Evolutionary conservation across 441 rosid genomes (phyloP).

Genomic region (Geranium incanum): DNA sequence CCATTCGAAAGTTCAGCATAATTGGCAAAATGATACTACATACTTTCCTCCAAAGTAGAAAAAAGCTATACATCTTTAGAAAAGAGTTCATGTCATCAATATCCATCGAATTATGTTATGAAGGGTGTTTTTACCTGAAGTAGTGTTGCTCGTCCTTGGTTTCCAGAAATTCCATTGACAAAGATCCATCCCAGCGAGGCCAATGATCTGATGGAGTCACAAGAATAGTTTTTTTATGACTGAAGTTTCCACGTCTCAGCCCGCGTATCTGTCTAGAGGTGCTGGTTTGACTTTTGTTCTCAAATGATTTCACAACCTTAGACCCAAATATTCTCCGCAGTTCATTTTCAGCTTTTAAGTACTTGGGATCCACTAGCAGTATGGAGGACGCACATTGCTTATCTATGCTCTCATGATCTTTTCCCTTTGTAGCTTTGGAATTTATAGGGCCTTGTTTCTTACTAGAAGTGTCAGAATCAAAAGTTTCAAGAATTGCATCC

Average conservation of each 20-base stretch:
- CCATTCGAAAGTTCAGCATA: neutral
- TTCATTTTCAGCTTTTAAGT: slow-evolving; percentile 71
- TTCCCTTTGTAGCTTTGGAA: slow-evolving; percentile 26
- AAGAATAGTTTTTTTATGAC: slow-evolving; percentile 57
- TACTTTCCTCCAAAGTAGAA: neutral
- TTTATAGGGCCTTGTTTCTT: slow-evolving; percentile 23
- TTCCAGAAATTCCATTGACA: slow-evolving; percentile 81
- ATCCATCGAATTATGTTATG: neutral
- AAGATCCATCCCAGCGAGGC: slow-evolving; percentile 85
- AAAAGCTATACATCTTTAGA: neutral
- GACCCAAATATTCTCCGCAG: slow-evolving; percentile 75
- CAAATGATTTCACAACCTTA: slow-evolving; percentile 74
- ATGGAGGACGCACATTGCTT: slow-evolving; percentile 29
- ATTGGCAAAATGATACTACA: neutral
- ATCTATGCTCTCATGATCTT: slow-evolving; percentile 17
- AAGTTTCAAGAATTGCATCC: slow-evolving; percentile 42
- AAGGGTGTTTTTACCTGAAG: slow-evolving; percentile 45
- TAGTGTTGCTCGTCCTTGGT: slow-evolving; percentile 53
- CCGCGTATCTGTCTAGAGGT: slow-evolving; percentile 62
- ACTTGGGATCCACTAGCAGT: slow-evolving; percentile 62
- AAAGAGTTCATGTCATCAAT: neutral
- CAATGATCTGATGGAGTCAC: slow-evolving; percentile 72
- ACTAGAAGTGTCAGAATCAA: slow-evolving; percentile 31
- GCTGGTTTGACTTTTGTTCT: slow-evolving; percentile 47
- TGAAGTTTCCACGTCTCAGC: slow-evolving; percentile 62